Evolutionary conservation across 331 rosid genomes (phyloP).

Genomic region (Malus hybrid): DNA sequence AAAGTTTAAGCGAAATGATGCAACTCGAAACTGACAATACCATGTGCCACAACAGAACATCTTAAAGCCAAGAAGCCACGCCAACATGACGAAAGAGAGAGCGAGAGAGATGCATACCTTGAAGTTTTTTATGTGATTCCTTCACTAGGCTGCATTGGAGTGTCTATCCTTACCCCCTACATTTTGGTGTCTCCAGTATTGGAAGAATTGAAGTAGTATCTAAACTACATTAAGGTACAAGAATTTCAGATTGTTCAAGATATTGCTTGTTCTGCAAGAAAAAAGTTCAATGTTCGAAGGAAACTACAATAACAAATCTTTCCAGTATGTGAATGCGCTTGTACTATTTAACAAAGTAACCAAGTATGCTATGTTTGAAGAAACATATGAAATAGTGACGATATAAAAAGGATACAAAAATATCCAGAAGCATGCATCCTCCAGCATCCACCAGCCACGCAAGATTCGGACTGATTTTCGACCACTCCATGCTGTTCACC

Average conservation of each 20-base stretch:
- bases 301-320: neutral
- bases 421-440: slow-evolving; percentile 68
- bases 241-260: neutral
- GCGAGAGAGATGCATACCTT: slow-evolving; percentile 28
- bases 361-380: neutral
- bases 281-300: neutral
- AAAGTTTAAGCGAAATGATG: neutral
- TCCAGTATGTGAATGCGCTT: neutral
- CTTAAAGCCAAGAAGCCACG: too few species aligned
- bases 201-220: slow-evolving; percentile 34
- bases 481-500: slow-evolving; percentile 61
- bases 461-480: slow-evolving; percentile 53
- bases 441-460: slow-evolving; percentile 87
- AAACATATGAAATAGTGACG: neutral
- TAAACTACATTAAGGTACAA: slow-evolving; percentile 22
- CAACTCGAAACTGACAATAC: neutral
- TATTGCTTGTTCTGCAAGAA: neutral
- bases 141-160: slow-evolving; percentile 10
- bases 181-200: neutral
- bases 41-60: too few species aligned
- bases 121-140: neutral
- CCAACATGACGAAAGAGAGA: neutral
- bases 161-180: neutral
- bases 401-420: slow-evolving; percentile 45
- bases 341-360: neutral